Evolutionary conservation across 768 basidiomycete species (phyloP).

Genomic region (Collybiopsis confluens): DNA sequence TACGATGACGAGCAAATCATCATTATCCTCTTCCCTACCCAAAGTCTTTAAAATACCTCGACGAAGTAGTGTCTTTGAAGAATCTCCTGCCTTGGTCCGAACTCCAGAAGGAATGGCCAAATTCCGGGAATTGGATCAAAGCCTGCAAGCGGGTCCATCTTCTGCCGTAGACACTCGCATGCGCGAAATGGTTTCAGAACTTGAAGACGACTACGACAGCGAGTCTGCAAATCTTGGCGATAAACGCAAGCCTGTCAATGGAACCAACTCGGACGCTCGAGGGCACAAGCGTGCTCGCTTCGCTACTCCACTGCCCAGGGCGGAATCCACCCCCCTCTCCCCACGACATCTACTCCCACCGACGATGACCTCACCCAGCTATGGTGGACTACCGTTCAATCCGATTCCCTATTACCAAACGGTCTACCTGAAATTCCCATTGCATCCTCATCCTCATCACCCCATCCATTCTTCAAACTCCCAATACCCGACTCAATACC

Average conservation of each 20-base stretch:
- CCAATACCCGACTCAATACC: slow-evolving; percentile 6
- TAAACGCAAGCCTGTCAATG: slow-evolving; percentile 60
- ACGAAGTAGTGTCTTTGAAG: slow-evolving; percentile 52
- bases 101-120: slow-evolving; percentile 70
- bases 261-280: slow-evolving; percentile 35
- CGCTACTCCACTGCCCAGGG: slow-evolving; percentile 25
- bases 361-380: slow-evolving; percentile 46
- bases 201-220: slow-evolving; percentile 17
- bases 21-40: slow-evolving; percentile 17
- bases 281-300: slow-evolving; percentile 63
- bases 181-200: slow-evolving; percentile 27
- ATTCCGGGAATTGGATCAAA: slow-evolving; percentile 58
- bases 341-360: slow-evolving; percentile 21
- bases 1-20: slow-evolving; percentile 22
- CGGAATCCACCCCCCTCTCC: slow-evolving; percentile 24
- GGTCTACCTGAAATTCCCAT: slow-evolving; percentile 56
- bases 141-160: slow-evolving; percentile 24
- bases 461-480: slow-evolving; percentile 18
- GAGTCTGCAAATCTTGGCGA: slow-evolving; percentile 37
- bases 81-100: slow-evolving; percentile 65
- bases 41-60: slow-evolving; percentile 18
- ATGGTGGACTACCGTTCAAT: slow-evolving; percentile 76
- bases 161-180: slow-evolving; percentile 24
- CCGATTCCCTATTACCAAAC: slow-evolving; percentile 56
- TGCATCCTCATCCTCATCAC: slow-evolving; percentile 29